These are phyloP conservation scores for Globisporangium irregulare DNA, from an alignment of 352 stramenopile species.

Conservation along the genomic window DNA sequence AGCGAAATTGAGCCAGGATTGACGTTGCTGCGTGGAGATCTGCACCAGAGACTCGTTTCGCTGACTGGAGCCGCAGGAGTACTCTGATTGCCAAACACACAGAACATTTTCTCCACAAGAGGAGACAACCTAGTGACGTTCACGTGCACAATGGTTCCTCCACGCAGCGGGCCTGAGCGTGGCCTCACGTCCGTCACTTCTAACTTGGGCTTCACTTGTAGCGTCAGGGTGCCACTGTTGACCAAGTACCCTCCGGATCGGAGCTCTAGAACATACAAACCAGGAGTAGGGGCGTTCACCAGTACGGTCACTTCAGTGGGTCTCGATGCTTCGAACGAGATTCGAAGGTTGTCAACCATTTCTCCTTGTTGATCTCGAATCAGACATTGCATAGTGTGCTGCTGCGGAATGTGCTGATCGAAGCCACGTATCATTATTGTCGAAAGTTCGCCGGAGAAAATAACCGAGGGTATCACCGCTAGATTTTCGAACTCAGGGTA, in stretches of 20 bases:
- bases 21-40: slow-evolving; percentile 15
- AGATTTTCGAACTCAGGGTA: not conserved
- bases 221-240: not conserved
- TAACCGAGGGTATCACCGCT: not conserved
- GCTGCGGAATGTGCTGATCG: not conserved
- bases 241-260: slow-evolving; percentile 4
- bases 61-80: slow-evolving; percentile 13
- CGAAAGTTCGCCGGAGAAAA: not conserved
- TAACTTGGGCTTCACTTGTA: slow-evolving; percentile 5
- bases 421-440: slow-evolving; percentile 1
- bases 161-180: slow-evolving; percentile 23
- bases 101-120: slow-evolving; percentile 20
- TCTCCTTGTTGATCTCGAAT: slow-evolving; percentile 1
- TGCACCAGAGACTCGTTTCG: slow-evolving; percentile 19
- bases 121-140: slow-evolving; percentile 11
- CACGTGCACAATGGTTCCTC: slow-evolving; percentile 27
- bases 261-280: slow-evolving; percentile 5
- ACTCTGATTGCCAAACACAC: slow-evolving; percentile 23
- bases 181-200: not conserved
- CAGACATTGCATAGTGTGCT: not conserved
- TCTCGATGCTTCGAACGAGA: not conserved
- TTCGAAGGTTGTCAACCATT: not conserved
- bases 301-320: not conserved
- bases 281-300: slow-evolving; percentile 5
- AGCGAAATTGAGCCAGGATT: slow-evolving; percentile 19